These are phyloP conservation scores for Daldinia sp. DNA, from an alignment of 2,329 filamentous ascomycete genomes.

Conservation along the genomic window DNA sequence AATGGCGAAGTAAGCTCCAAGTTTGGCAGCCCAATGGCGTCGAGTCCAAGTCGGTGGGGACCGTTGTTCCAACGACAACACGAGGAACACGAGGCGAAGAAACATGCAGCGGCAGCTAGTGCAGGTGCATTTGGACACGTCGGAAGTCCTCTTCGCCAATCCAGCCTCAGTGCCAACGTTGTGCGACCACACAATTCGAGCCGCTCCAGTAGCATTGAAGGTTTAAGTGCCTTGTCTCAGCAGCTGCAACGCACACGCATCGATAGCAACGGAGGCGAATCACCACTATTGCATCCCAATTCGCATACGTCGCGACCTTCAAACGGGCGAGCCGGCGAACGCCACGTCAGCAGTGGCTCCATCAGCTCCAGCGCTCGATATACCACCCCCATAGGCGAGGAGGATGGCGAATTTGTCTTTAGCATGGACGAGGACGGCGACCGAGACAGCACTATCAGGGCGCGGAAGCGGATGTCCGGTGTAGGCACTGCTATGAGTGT, in stretches of 20 bases:
- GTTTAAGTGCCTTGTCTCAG: constrained; percentile 67
- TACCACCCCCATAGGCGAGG: constrained; percentile 71
- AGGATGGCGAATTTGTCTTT: constrained; percentile 70
- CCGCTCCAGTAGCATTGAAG: constrained; percentile 56
- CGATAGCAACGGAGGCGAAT: constrained; percentile 54
- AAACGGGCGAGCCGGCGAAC: constrained; percentile 58
- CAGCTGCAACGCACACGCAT: constrained; percentile 69
- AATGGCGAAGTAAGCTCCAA: constrained; percentile 59
- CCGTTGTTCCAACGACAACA: constrained; percentile 67
- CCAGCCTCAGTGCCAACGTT: constrained; percentile 65
- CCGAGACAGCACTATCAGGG: constrained; percentile 53
- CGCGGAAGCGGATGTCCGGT: constrained; percentile 59
- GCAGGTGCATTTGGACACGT: constrained; percentile 68
- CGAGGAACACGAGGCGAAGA: constrained; percentile 63
- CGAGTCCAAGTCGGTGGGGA: constrained; percentile 69
- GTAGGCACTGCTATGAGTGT: constrained; percentile 44
- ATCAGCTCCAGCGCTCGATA: constrained; percentile 67
- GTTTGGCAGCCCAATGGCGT: constrained; percentile 67
- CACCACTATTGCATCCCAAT: constrained; percentile 61
- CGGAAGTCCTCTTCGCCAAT: constrained; percentile 71
- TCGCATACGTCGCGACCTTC: constrained; percentile 53
- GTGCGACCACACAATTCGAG: constrained; percentile 53
- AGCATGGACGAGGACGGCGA: constrained; percentile 71
- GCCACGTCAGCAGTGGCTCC: constrained; percentile 67
- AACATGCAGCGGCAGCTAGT: constrained; percentile 55